These are phyloP conservation scores for Neurospora sp. DNA, from an alignment of 495 filamentous ascomycete genomes.

Conservation along the genomic window DNA sequence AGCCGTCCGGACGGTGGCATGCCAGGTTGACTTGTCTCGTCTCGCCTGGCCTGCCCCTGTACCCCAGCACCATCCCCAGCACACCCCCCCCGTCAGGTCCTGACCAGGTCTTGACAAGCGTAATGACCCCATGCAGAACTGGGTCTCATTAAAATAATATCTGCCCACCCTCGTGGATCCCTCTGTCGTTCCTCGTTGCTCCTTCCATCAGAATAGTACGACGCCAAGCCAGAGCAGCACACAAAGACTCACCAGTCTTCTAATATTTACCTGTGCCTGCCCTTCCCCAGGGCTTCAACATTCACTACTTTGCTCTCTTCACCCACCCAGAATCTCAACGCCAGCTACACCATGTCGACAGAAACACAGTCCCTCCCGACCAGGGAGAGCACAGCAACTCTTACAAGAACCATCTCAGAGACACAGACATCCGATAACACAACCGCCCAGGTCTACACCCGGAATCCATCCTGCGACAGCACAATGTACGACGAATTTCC, in stretches of 20 bases:
- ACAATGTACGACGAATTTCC: slow-evolving; percentile 19
- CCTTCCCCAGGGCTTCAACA: neutral
- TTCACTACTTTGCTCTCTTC: neutral
- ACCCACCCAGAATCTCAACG: neutral
- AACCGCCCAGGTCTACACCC: neutral
- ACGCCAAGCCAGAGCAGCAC: neutral
- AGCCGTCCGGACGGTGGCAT: neutral
- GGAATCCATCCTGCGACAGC: slow-evolving; percentile 8
- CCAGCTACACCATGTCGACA: neutral
- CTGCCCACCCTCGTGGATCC: neutral
- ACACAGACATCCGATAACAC: neutral
- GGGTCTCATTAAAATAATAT: neutral
- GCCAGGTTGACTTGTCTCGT: neutral
- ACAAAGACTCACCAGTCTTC: neutral
- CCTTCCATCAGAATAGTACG: neutral
- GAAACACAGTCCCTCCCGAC: neutral
- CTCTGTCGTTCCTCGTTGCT: neutral
- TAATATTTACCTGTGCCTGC: neutral
- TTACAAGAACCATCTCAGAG: neutral
- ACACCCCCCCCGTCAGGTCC: neutral
- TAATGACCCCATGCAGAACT: neutral
- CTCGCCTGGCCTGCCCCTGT: neutral
- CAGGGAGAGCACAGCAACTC: neutral
- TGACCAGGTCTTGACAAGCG: neutral
- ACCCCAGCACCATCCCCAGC: neutral